Conservation (phyloP, 2,329 filamentous ascomycete species). For the Zasmidium citrigriseum region DNA sequence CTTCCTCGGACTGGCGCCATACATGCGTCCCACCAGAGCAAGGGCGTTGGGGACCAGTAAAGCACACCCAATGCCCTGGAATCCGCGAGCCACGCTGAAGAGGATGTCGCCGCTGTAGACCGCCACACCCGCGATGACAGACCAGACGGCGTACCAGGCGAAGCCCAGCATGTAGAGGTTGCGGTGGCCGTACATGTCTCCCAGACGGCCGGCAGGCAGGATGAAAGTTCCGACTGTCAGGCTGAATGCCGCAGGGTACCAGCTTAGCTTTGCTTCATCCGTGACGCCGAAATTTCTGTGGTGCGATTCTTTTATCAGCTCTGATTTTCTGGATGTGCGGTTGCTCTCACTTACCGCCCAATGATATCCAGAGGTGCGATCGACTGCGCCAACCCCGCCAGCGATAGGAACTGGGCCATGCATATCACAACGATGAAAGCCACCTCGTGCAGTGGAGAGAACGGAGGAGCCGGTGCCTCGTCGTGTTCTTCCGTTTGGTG, state of each 20-base stretch:
- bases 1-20: conserved; percentile 35
- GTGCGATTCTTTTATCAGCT: too few relatives aligned
- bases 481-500: not conserved
- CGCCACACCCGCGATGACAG: conserved; percentile 39
- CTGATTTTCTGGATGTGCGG: too few relatives aligned
- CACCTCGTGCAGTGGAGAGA: conserved; percentile 20
- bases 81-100: conserved; percentile 36
- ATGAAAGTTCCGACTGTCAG: conserved; percentile 47
- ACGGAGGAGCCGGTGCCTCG: not conserved
- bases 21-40: conserved; percentile 35
- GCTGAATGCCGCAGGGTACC: conserved; percentile 44
- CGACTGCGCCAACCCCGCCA: conserved; percentile 14
- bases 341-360: not conserved
- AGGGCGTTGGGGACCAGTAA: conserved; percentile 38
- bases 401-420: conserved; percentile 15
- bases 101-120: conserved; percentile 37
- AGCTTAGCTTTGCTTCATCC: conserved; percentile 43
- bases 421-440: conserved; percentile 26
- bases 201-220: conserved; percentile 43
- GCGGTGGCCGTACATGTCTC: conserved; percentile 45
- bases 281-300: conserved; percentile 39
- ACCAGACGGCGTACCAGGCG: conserved; percentile 41
- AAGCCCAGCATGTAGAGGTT: conserved; percentile 40
- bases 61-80: conserved; percentile 41
- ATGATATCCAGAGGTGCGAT: conserved; percentile 12